phyloP scores from a whole-genome alignment of 2,329 filamentous ascomycete genomes.

The Myriosclerotinia scirpicola region DNA sequence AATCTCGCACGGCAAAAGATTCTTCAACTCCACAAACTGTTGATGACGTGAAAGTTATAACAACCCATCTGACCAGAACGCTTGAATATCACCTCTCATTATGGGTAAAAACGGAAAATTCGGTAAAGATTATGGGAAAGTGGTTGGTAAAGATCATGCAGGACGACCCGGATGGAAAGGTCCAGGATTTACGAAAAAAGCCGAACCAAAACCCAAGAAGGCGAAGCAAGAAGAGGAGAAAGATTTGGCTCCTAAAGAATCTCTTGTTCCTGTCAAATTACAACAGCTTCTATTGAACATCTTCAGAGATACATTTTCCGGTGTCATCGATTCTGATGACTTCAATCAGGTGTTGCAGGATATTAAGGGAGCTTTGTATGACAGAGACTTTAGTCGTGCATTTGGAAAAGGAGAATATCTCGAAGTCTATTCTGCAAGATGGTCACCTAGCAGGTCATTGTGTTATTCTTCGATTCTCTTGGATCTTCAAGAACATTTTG shows the following conservation, averaged over 20 bases:
- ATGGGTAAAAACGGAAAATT: slow-evolving; percentile 37
- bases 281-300: slow-evolving; percentile 73
- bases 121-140: slow-evolving; percentile 34
- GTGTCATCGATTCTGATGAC: slow-evolving; percentile 48
- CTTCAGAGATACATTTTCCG: slow-evolving; percentile 65
- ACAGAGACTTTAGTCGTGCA: slow-evolving; percentile 77
- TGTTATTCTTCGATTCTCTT: slow-evolving; percentile 66
- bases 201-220: slow-evolving; percentile 25
- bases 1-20: slow-evolving; percentile 19
- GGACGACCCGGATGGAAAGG: slow-evolving; percentile 37
- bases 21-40: slow-evolving; percentile 2
- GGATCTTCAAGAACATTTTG: slow-evolving; percentile 19
- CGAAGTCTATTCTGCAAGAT: slow-evolving; percentile 81
- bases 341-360: slow-evolving; percentile 66
- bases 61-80: neutral
- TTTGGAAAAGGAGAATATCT: slow-evolving; percentile 73
- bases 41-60: neutral
- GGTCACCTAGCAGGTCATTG: slow-evolving; percentile 84
- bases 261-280: slow-evolving; percentile 48
- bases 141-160: slow-evolving; percentile 33
- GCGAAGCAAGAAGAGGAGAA: slow-evolving; percentile 21
- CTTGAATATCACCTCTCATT: slow-evolving; percentile 5
- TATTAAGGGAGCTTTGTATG: slow-evolving; percentile 82
- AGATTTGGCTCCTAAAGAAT: slow-evolving; percentile 19
- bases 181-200: slow-evolving; percentile 34